Percentiles rank a stretch among this genome's conserved stretches.
Conservation (phyloP, 1,284 basidiomycete species). For the Ganoderma lingzhi region DNA sequence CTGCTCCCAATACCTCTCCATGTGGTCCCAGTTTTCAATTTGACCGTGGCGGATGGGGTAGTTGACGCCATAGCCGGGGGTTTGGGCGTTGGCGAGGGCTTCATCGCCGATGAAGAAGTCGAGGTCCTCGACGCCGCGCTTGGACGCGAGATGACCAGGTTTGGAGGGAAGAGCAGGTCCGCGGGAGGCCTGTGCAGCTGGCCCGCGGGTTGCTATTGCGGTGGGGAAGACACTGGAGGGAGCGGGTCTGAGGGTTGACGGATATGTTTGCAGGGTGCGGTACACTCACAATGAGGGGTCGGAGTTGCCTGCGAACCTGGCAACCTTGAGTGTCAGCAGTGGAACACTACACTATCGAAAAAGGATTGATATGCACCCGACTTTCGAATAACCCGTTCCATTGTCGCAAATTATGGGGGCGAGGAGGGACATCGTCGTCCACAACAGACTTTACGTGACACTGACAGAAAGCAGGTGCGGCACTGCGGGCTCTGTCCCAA, state of each 20-base stretch:
- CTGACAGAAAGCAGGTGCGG: too few species aligned
- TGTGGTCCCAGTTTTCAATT: slow-evolving; percentile 99
- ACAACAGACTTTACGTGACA: too few species aligned
- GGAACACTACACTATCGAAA: background rate
- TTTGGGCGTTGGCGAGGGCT: slow-evolving; percentile 94
- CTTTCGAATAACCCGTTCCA: slow-evolving; percentile 97
- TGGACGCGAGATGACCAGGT: slow-evolving; percentile 95
- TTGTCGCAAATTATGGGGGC: slow-evolving; percentile 97
- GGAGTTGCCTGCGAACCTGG: slow-evolving; percentile 97
- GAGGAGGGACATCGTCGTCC: slow-evolving; percentile 73
- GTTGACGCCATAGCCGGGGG: slow-evolving; percentile 89
- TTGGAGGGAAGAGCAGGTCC: slow-evolving; percentile 81
- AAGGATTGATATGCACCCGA: slow-evolving; percentile 72
- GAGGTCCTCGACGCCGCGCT: slow-evolving; percentile 98
- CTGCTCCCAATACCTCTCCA: slow-evolving; percentile 99
- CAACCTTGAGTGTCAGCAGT: slow-evolving; percentile 21
- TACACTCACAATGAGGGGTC: slow-evolving; percentile 92
- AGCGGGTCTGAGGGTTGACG: slow-evolving; percentile 7
- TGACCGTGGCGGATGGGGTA: slow-evolving; percentile 98
- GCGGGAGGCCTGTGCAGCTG: slow-evolving; percentile 67
- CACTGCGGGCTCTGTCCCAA: too few species aligned
- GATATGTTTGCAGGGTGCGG: slow-evolving; percentile 8
- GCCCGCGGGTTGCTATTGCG: slow-evolving; percentile 90
- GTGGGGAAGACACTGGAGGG: slow-evolving; percentile 88
- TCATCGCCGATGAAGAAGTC: slow-evolving; percentile 99